Evolutionary conservation across 441 rosid species (phyloP).

Genomic region (Mallotus repandus): DNA sequence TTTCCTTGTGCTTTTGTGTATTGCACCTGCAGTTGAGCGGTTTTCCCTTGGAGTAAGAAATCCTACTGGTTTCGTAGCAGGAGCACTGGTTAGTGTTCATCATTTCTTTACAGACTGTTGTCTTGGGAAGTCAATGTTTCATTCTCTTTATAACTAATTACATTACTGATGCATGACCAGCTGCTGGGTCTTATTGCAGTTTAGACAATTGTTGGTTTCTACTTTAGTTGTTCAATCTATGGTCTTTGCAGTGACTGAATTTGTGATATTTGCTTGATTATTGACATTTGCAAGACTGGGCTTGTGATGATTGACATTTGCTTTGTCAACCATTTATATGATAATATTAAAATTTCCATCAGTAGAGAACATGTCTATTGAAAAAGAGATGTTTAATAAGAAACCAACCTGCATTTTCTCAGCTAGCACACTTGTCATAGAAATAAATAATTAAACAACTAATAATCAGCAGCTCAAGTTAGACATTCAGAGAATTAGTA

Average conservation of each 20-base stretch:
- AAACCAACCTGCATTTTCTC: too few relatives aligned
- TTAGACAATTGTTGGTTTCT: neutral
- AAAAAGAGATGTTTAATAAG: too few relatives aligned
- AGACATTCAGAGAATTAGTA: too few relatives aligned
- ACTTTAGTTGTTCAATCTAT: neutral
- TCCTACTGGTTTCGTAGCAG: slow-evolving; percentile 82
- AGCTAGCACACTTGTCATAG: too few relatives aligned
- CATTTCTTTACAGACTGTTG: neutral
- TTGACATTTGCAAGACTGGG: neutral
- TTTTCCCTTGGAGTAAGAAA: slow-evolving; percentile 80
- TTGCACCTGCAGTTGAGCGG: slow-evolving; percentile 68
- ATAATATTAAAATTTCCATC: neutral
- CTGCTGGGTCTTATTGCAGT: slow-evolving; percentile 1
- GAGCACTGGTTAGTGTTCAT: slow-evolving; percentile 57
- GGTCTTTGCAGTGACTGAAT: neutral
- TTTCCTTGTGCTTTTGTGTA: slow-evolving; percentile 13
- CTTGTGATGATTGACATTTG: too few relatives aligned
- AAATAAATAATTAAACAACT: too few relatives aligned
- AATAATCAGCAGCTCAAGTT: too few relatives aligned
- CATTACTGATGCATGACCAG: neutral
- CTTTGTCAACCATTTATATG: too few relatives aligned
- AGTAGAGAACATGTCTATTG: neutral
- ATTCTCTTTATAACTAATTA: neutral
- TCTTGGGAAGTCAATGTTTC: neutral
- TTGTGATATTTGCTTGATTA: too few relatives aligned